Base-by-base conservation (phyloP, 805 yeast species). In the Kuraishia molischiana region DNA sequence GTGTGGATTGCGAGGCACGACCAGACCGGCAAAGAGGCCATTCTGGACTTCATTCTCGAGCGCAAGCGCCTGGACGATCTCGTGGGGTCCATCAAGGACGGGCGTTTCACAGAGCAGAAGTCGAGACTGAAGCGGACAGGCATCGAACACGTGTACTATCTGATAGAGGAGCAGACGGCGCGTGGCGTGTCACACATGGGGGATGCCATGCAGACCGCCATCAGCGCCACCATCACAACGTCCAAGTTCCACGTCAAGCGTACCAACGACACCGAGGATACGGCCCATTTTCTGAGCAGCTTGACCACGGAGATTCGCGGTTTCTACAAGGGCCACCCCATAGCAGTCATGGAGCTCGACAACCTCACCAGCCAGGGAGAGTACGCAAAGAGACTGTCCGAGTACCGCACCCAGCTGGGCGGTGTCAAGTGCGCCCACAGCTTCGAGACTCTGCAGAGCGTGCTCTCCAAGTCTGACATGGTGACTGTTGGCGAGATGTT, bases 1-100 rank as follows among this genome's bases (percentile, higher is more conserved):
- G 44, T 82, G 8, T 92, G 97, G 98, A 67, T 87, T 3, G 98
- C 96, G 0, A 69, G 70, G 39, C 72, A 86, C 49, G 71, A 62
- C 37, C 47, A 42, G 0, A 71, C 84, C 0, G 67, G 71, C 1
- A 69, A 70, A 38, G 79, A 79, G 38, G 85, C 79, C 4, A 80
- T 85, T 1, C 58, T 92, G 14, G 83, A 90, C 53, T 79, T 75
- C 43, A 81, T 92, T n/a, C 70, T 90, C 34, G 99, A 92, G 61
- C 67, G 99, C 29, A 92, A 92, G 58, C 63, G 96, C 39, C 58
- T 89, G 32, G 95, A 85, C 52, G 99, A 92, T 64, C 68, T 92
- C 49, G 82, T 82, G 0, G 52, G 66, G 24, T 84, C 95, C 37
- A 86, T 92, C 34, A 70, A 72, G 42, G 99, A 92, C 58, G 95